These are phyloP conservation scores for Linnemannia schmuckeri DNA, from an alignment of 192 early-diverging fungal genomes.

Conservation along the genomic window DNA sequence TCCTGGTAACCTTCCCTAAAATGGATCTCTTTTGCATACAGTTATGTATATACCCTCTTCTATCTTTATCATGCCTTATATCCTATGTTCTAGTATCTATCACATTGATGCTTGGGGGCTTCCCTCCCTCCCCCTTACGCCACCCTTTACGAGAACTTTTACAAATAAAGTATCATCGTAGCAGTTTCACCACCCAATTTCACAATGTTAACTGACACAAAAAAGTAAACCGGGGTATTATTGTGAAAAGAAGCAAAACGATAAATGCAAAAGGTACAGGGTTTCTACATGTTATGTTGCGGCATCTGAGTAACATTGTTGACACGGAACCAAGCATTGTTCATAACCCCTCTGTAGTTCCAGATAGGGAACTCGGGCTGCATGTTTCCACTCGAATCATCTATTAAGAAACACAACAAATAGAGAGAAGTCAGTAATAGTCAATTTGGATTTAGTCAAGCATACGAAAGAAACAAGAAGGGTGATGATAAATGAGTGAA, in stretches of 20 bases:
- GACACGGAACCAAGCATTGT: slow-evolving; percentile 71
- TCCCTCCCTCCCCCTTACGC: background rate
- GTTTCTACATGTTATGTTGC: slow-evolving; percentile 34
- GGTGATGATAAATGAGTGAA: background rate
- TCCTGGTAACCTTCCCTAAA: background rate
- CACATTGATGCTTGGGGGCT: background rate
- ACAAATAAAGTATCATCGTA: background rate
- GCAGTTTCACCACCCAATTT: background rate
- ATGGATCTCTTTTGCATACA: background rate
- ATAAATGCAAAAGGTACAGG: background rate
- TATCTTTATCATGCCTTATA: background rate
- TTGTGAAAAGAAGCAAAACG: background rate
- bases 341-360: slow-evolving; percentile 88
- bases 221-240: background rate
- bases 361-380: slow-evolving; percentile 84
- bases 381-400: slow-evolving; percentile 86
- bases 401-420: slow-evolving; percentile 32
- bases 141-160: background rate
- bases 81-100: background rate
- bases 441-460: background rate
- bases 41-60: background rate
- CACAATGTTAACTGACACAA: no score
- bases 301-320: slow-evolving; percentile 38
- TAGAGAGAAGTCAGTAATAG: background rate
- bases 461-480: background rate